Base-by-base conservation (phyloP, 2,329 filamentous ascomycete species). In the Conoideocrella luteorostrata region DNA sequence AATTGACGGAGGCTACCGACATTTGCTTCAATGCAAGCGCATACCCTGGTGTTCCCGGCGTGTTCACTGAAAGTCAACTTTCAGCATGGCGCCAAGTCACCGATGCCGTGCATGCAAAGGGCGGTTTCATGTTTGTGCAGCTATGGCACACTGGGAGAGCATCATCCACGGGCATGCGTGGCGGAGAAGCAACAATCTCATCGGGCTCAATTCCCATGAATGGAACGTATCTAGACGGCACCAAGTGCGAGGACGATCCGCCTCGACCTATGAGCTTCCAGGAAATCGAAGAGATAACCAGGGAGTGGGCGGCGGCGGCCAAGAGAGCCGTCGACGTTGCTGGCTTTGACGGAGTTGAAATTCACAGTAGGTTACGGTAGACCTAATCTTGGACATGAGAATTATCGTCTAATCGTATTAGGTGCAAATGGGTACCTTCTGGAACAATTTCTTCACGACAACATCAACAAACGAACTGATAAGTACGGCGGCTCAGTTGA, bases 331-430 rank as follows among this genome's bases (percentile, higher is more conserved):
- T 86, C 0, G 66, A 70, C 0, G 66, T 69, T 0, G 79, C 77
- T 0, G 86, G 86, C 0, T 83, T 84, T 24, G 86, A 91, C 52
- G 80, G 78, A 1, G 76, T 90, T 36, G 86, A 90, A 49, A 57
- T 70, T 3, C 70, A 77, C 38, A 36, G 34, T 36, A 22, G 12
- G 18, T 36, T 4, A 3, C 6, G 18, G n/a, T n/a, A 22, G 9
- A 22, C 18, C 9, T 9, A 22, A 10, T 20, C n/a, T 9, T 5
- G 18, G 34, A 11, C 10, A 18, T 15, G 6, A 36, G n/a, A n/a
- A n/a, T n/a, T n/a, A n/a, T n/a, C n/a, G n/a, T n/a, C n/a, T n/a
- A n/a, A n/a, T n/a, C n/a, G n/a, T n/a, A n/a, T n/a, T n/a, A n/a
- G 71, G 59, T 1, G 76, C 74, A 0, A 79, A 82, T 44, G 78